Evolutionary conservation across 441 rosid genomes (phyloP).

Genomic region (Pelargonium australe): DNA sequence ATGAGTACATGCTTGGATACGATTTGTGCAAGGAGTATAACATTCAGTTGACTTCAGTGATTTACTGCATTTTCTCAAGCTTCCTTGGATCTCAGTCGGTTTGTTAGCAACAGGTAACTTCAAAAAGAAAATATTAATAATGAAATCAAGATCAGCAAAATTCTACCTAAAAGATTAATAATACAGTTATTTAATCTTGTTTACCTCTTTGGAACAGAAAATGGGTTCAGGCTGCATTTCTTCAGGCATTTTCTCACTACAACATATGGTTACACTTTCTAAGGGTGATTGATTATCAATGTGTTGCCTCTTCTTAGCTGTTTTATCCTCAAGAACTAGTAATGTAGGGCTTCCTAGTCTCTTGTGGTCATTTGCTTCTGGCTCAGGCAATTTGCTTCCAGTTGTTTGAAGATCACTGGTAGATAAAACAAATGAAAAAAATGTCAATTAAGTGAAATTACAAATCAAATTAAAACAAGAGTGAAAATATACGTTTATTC

Average conservation of each 20-base stretch:
- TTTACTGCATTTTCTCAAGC: slow-evolving; percentile 60
- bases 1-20: slow-evolving; percentile 32
- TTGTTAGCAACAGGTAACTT: slow-evolving; percentile 31
- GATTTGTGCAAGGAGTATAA: slow-evolving; percentile 58
- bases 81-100: slow-evolving; percentile 34
- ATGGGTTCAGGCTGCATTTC: slow-evolving; percentile 24
- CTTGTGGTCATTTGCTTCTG: slow-evolving; percentile 40
- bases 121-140: slow-evolving; percentile 14
- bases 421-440: background rate
- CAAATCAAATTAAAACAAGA: background rate
- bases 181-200: slow-evolving; percentile 9
- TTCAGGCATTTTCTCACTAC: slow-evolving; percentile 34
- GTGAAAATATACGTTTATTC: background rate
- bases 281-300: slow-evolving; percentile 25
- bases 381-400: slow-evolving; percentile 39
- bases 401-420: slow-evolving; percentile 57
- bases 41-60: slow-evolving; percentile 40
- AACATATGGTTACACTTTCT: slow-evolving; percentile 26
- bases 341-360: slow-evolving; percentile 40
- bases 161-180: slow-evolving; percentile 12
- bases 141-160: slow-evolving; percentile 13
- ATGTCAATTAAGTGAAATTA: no score
- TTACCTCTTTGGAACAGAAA: slow-evolving; percentile 42
- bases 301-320: slow-evolving; percentile 47
- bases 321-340: slow-evolving; percentile 33